Evolutionary conservation across 2,329 filamentous ascomycete species (phyloP).

Genomic region (Drechslerella dactyloides): DNA sequence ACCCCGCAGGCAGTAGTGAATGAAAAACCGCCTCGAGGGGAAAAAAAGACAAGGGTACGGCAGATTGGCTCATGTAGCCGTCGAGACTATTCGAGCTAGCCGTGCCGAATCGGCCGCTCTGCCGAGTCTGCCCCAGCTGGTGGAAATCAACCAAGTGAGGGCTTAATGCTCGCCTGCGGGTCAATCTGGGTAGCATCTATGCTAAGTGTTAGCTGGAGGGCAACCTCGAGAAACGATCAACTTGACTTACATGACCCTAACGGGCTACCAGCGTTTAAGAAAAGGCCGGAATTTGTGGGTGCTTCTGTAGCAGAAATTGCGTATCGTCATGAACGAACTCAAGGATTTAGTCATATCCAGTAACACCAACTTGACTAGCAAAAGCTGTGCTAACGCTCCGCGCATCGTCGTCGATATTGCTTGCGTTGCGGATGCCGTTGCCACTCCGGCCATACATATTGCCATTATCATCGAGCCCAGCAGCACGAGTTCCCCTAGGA

Average conservation of each 20-base stretch:
- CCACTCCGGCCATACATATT: constrained; percentile 72
- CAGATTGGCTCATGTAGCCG: not conserved
- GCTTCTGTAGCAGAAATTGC: not conserved
- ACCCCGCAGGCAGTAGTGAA: not conserved
- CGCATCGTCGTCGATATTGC: constrained; percentile 82
- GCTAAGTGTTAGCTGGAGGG: not conserved
- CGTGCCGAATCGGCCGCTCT: not conserved
- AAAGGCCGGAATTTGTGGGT: not conserved
- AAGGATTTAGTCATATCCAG: constrained; percentile 65
- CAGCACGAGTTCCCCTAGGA: constrained; percentile 59
- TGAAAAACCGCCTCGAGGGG: not conserved
- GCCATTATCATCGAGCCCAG: constrained; percentile 57
- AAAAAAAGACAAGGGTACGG: not conserved
- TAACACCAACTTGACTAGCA: constrained; percentile 82
- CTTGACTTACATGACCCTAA: not conserved
- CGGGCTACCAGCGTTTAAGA: not conserved
- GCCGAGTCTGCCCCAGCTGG: not conserved
- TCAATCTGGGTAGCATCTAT: not conserved
- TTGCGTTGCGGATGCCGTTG: constrained; percentile 56
- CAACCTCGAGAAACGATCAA: not conserved
- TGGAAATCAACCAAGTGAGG: not conserved
- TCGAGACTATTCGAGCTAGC: not conserved
- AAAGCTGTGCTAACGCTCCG: constrained; percentile 96
- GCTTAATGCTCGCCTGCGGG: not conserved
- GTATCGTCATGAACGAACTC: not conserved